Evolutionary conservation across 371 early-diverging fungal species (phyloP).

Genomic region (Mucor circinelloides): DNA sequence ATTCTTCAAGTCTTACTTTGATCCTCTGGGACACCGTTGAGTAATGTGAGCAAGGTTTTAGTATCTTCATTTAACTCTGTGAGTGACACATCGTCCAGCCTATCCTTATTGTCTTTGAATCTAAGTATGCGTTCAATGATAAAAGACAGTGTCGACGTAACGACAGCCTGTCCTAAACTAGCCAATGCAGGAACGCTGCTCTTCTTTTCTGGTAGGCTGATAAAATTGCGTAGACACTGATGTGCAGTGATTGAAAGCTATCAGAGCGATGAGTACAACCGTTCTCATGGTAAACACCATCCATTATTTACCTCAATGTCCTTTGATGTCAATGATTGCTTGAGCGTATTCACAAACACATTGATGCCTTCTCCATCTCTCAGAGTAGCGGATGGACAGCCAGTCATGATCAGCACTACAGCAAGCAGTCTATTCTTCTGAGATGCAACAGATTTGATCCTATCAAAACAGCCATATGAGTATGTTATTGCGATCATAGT

Average conservation of each 20-base stretch:
- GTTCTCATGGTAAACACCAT: too few species aligned
- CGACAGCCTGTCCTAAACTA: constrained; percentile 32
- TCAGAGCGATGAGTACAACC: neutral
- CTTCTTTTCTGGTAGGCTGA: constrained; percentile 46
- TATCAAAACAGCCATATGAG: neutral
- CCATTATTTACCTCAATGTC: constrained; percentile 30
- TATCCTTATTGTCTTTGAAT: constrained; percentile 13
- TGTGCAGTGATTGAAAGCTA: constrained; percentile 48
- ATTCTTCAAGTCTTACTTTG: constrained; percentile 43
- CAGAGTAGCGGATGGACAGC: constrained; percentile 44
- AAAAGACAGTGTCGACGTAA: constrained; percentile 34
- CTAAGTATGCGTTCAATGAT: constrained; percentile 33
- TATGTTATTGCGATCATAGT: neutral
- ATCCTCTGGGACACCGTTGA: constrained; percentile 29
- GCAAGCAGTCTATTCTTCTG: constrained; percentile 48
- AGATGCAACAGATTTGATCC: constrained; percentile 11
- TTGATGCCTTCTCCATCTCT: constrained; percentile 23
- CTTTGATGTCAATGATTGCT: constrained; percentile 26
- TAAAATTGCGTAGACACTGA: constrained; percentile 53
- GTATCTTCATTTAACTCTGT: constrained; percentile 41
- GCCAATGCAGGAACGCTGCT: constrained; percentile 21
- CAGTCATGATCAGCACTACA: constrained; percentile 42
- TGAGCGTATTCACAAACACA: constrained; percentile 31
- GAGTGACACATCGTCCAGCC: constrained; percentile 9
- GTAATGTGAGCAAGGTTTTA: constrained; percentile 40